Base-by-base conservation (phyloP, 805 yeast species). In the Danielia oregonensis region DNA sequence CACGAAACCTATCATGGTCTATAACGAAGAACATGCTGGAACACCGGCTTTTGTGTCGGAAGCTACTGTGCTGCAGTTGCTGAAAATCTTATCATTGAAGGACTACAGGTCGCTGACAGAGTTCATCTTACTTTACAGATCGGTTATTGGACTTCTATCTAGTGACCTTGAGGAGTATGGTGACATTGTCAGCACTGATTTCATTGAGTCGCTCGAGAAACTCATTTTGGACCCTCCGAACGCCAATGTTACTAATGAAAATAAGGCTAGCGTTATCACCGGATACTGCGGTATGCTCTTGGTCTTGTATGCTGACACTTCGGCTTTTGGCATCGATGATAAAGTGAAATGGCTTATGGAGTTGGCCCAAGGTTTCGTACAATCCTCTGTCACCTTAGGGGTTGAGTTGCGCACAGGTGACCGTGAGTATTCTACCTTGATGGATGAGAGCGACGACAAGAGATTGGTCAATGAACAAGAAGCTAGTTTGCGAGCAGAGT, bases 81-180 rank as follows among this genome's bases (percentile, higher is more conserved):
- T 64, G 29, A 55, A 57, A 14, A 51, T 59, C n/a, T 54, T 71
- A 24, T 49, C 50, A 28, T 42, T 36, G 6, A 51, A 53, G 4
- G 62, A 65, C 35, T 65, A 54, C 47, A 43, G 70, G 30, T 55
- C 70, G 2, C 51, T 57, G 9, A 51, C 57, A 24, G 79, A 74
- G 43, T 66, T 65, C 32, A 48, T 67, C 24, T 55, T 67, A 18
- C 53, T 74, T 27, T 64, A 37, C 44, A 46, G 75, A 37, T 61
- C 72, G 9, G 38, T 62, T 11, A 55, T 65, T 19, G 70, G 72
- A 1, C 60, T 74, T 36, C 54, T 67, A 14, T 63, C 64, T n/a
- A 65, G 75, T 32, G 74, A 74, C 43, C 58, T 71, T 8, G 79
- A 75, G 33, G 79, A 74, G 35, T 70, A 72, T 38, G 70, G 76